These are phyloP conservation scores for Schizophyllum commune DNA, from an alignment of 1,284 basidiomycete genomes.

Conservation along the genomic window DNA sequence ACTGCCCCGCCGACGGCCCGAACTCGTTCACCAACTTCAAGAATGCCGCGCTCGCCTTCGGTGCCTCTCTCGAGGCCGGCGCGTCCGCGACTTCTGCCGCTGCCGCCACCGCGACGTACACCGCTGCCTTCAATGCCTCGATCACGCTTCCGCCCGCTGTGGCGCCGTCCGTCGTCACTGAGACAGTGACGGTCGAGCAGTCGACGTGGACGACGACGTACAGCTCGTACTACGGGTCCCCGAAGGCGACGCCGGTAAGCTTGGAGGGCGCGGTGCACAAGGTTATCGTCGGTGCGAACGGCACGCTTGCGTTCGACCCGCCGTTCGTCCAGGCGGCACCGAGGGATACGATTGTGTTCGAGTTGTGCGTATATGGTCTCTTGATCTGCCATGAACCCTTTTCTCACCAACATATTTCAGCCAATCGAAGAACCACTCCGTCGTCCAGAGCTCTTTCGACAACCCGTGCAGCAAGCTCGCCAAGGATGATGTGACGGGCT, in stretches of 20 bases:
- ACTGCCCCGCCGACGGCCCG: conserved; percentile 33
- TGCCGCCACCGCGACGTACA: conserved; percentile 8
- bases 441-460: conserved; percentile 53
- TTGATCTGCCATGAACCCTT: no score
- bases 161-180: conserved; percentile 27
- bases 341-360: conserved; percentile 20
- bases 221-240: conserved; percentile 30
- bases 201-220: conserved; percentile 31
- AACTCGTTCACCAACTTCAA: conserved; percentile 40
- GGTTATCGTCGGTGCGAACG: conserved; percentile 33
- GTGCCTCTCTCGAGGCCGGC: conserved; percentile 18
- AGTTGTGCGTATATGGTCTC: background rate
- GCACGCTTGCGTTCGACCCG: conserved; percentile 28
- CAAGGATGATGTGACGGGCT: conserved; percentile 27
- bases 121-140: conserved; percentile 6
- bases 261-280: conserved; percentile 26
- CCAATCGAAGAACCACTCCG: conserved; percentile 45
- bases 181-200: conserved; percentile 23
- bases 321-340: conserved; percentile 37
- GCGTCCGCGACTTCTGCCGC: conserved; percentile 11
- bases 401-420: no score
- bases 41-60: conserved; percentile 26
- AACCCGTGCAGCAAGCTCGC: conserved; percentile 40
- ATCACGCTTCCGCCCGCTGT: conserved; percentile 28
- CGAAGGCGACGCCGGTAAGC: conserved; percentile 28